Base-by-base conservation (phyloP, 2,329 filamentous ascomycete species). In the Chaetomium olivaceum region DNA sequence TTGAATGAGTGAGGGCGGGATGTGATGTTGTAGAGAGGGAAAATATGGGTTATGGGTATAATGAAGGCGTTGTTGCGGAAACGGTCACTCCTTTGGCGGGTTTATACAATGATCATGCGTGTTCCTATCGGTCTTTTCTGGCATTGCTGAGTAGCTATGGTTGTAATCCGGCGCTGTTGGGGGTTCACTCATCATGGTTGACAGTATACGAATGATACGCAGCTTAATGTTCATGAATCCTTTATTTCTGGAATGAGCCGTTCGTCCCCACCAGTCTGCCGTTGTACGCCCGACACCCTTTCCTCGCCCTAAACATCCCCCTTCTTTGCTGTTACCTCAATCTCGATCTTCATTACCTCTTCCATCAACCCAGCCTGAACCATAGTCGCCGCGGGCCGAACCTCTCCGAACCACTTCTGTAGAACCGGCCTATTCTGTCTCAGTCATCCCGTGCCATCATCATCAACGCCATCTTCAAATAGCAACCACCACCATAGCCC, bases 381-480 rank as follows among this genome's bases (percentile, higher is more conserved):
- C 83, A 85, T 85, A 1, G 82, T 85, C 23, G 83, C 83, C 27
- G 83, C 83, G 0, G 83, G 83, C 36, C 79, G 74, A n/a, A 82
- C 79, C 2, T 78, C 73, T 7, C 81, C 82, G 58, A 85, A 76
- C 79, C 81, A 85, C 69, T 77, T 80, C 67, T 77, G 76, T 69
- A 85, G 71, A 2, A 84, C 80, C 1, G 80, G 78, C 83, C 68
- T 69, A n/a, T 1, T 9, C 19, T 7, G n/a, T 62, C 1, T 62
- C 12, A 58, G 46, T 9, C 36, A 8, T 36, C 43, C 14, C 11
- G 7, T 48, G 19, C 19, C 19, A 48, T 12, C n/a, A 16, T 36
- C 50, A 51, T 8, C 27, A 8, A 5, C 39, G 6, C 16, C n/a
- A 29, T 9, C 4, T 2, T 1, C 52, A 57, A 43, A 43, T 11